Percentiles rank a stretch among this genome's conserved stretches.
phyloP scores from a whole-genome alignment of 2,329 filamentous ascomycete genomes.

The Leptodontidium sp. region DNA sequence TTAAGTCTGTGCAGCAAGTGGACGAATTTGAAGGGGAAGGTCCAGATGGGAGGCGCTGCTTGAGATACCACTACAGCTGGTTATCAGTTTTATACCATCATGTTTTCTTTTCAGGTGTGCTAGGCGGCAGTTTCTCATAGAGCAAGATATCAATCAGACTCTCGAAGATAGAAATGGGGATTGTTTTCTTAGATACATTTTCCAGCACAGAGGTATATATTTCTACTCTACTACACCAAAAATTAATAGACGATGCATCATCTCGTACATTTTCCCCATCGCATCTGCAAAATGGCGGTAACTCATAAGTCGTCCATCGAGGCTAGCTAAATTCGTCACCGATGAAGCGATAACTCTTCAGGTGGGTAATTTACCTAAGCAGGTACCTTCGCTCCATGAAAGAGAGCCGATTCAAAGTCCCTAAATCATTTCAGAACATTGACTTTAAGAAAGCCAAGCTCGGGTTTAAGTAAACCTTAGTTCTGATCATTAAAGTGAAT shows the following conservation, averaged over 20 bases:
- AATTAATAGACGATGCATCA: constrained; percentile 1
- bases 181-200: neutral
- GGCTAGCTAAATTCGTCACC: no score
- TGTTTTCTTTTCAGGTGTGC: neutral
- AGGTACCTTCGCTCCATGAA: no score
- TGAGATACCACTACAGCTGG: constrained; percentile 10
- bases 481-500: no score
- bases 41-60: constrained; percentile 37
- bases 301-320: no score
- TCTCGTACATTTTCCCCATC: no score
- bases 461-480: no score
- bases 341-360: no score
- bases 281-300: no score
- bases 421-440: no score
- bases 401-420: no score
- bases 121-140: neutral
- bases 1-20: constrained; percentile 50
- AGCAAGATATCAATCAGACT: neutral
- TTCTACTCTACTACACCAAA: constrained; percentile 1
- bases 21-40: constrained; percentile 46
- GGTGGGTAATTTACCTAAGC: no score
- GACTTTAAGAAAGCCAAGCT: no score
- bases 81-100: constrained; percentile 4
- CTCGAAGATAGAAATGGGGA: neutral
- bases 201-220: constrained; percentile 2